A percentile compares a stretch with the other conserved stretches of the same genome.
These are phyloP conservation scores for Pyricularia grisea DNA, from an alignment of 2,329 filamentous ascomycete genomes.

Conservation along the genomic window DNA sequence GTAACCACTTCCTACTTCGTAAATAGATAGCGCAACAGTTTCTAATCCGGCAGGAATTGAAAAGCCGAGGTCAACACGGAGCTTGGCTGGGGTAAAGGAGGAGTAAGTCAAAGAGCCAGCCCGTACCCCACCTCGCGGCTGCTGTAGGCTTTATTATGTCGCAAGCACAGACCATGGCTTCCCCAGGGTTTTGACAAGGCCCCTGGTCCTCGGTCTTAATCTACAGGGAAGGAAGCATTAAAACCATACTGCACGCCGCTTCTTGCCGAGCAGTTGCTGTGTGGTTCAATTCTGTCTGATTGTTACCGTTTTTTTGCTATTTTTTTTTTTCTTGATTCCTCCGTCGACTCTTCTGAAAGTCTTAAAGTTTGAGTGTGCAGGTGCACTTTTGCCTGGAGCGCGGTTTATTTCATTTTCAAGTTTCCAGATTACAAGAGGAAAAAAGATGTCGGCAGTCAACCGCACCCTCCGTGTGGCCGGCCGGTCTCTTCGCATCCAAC, in stretches of 20 bases:
- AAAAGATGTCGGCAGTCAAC: slow-evolving; percentile 4
- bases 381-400: background rate
- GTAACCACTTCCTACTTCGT: too few relatives aligned
- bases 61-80: background rate
- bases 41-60: background rate
- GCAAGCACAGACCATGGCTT: background rate
- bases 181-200: background rate
- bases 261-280: background rate
- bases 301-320: background rate
- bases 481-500: slow-evolving; percentile 3
- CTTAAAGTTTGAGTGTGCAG: background rate
- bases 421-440: background rate
- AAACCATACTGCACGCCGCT: background rate
- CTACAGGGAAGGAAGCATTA: background rate
- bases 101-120: background rate
- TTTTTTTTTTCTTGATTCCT: background rate
- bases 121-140: background rate
- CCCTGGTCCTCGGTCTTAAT: background rate
- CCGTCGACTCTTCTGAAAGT: background rate
- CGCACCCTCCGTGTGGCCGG: slow-evolving; percentile 4
- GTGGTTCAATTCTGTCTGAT: background rate
- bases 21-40: too few relatives aligned
- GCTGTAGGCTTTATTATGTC: background rate
- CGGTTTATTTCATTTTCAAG: background rate
- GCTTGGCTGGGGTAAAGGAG: background rate